Evolutionary conservation across 352 stramenopile genomes (phyloP), one percentile per base, ranked within the genome.

Genomic region (Thraustotheca clavata): DNA sequence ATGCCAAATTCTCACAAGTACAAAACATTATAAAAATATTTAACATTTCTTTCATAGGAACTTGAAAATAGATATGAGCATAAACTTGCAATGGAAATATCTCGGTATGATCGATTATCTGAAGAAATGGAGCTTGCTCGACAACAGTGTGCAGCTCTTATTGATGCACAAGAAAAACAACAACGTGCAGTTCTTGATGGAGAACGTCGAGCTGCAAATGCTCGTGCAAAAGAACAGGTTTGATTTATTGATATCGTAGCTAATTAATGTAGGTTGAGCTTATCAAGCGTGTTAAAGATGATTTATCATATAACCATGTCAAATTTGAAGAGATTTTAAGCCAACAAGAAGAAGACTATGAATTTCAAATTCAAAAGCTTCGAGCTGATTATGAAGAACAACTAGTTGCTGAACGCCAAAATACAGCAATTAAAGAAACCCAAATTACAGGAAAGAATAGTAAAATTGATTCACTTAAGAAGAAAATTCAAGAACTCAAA

Each of bases 51-150:
- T 69, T 87, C 77, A 0, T 79, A 95, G 65, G 88, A 97, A 46
- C 75, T 96, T 3, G 88, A 96, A 65, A 97, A 97, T 52, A 82
- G 96, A 62, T 97, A 96, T 67, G 89, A 97, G 60, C 80, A 89
- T 22, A 94, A 94, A 39, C 68, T 97, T 0, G 88, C 90, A 7
- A 75, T 96, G 41, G 89, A 97, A 60, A 75, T 96, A 22, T 69
- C 81, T 49, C 71, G 89, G 18, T 97, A 94, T 57, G 89, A 97
- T 40, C 74, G 79, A 4, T 68, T 96, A 0, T 91, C 84, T 0
- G 89, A 97, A 71, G 88, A 77, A 4, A 76, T 97, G 35, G 87
- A 97, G 69, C 74, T 89, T 36, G 90, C 92, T 1, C 79, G 92
- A 2, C 89, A 97, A 66, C 79, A 83, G 9, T 97, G 88, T 49